Evolutionary conservation across 495 filamentous ascomycete species (phyloP), one percentile per base, ranked within the genome.

Genomic region (Penicillium turbatum): DNA sequence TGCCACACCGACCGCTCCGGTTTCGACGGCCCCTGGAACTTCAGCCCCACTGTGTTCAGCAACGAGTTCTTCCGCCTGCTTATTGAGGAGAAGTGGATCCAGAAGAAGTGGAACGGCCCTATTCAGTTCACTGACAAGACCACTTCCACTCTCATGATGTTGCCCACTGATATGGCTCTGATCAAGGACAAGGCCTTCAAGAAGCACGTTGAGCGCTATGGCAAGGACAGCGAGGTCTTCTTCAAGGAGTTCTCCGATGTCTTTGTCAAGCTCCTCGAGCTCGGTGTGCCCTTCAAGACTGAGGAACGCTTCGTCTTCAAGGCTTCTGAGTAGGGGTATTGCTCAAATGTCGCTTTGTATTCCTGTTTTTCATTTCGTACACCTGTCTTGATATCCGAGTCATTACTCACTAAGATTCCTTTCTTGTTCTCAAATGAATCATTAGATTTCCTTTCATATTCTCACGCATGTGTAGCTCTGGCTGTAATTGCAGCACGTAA

Each of bases 21-120:
- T 47, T 98, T 82, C 73, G 85, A 88, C 2, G 93, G 93, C 1
- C 93, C 92, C 35, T 98, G 93, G 93, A 89, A 90, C 62, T 96
- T 96, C 82, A 91, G 87, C 57, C 93, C 93, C 29, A 98, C 91
- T 16, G 85, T 92, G 40, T 70, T 98, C 63, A 95, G 86, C 56
- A 98, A 98, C 75, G 93, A 97, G 65, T 98, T 85, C 78, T 98
- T 83, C 83, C 83, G 82, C 55, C 82, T 97, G 4, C 81, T 98
- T 38, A 59, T 95, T 34, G 82, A 89, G 17, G 90, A 96, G 84
- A 95, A 95, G 79, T 98, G 93, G 93, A 71, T 79, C 61, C 86
- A 79, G 76, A 84, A 82, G 75, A 96, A 96, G 84, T 97, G 93
- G 93, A 83, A 92, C 66, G 93, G 93, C 16, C 90, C 91, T 32